Evolutionary conservation across 352 stramenopile genomes (phyloP).

Genomic region (Phytophthora sojae): DNA sequence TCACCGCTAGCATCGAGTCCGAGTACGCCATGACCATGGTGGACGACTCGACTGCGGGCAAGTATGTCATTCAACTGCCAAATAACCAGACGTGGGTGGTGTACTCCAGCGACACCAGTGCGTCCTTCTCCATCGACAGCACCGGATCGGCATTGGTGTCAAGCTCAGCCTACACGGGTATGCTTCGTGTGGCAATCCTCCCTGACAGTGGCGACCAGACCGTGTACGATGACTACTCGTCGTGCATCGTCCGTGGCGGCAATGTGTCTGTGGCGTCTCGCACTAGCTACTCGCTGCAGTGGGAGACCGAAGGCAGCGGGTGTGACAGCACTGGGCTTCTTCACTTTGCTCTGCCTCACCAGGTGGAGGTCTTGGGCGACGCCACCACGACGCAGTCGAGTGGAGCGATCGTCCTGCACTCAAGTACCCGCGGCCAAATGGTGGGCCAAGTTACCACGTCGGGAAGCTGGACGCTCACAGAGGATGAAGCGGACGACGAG

Average conservation of each 20-base stretch:
- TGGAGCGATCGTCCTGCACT: conserved; percentile 56
- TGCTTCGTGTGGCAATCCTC: conserved; percentile 68
- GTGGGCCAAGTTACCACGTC: conserved; percentile 51
- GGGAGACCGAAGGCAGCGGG: conserved; percentile 57
- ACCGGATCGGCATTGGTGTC: conserved; percentile 50
- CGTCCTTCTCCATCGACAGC: conserved; percentile 53
- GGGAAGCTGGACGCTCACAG: conserved; percentile 57
- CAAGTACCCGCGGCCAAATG: conserved; percentile 67
- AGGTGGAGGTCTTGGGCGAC: conserved; percentile 53
- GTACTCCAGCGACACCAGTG: conserved; percentile 57
- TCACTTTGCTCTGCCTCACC: conserved; percentile 78
- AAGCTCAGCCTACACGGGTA: conserved; percentile 54
- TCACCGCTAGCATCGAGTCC: conserved; percentile 61
- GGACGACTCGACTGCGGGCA: conserved; percentile 48
- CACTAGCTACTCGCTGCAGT: conserved; percentile 74
- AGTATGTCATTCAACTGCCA: conserved; percentile 64
- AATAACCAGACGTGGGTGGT: conserved; percentile 85
- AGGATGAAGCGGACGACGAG: conserved; percentile 56
- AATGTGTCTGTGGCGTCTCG: conserved; percentile 56
- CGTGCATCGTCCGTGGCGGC: conserved; percentile 65
- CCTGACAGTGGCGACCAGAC: conserved; percentile 42
- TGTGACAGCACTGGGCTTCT: conserved; percentile 61
- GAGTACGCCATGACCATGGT: conserved; percentile 60
- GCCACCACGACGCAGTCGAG: conserved; percentile 30
- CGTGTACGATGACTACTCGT: conserved; percentile 68